phyloP scores from a whole-genome alignment of 2,329 filamentous ascomycete genomes.

The Pleomassaria siparia region DNA sequence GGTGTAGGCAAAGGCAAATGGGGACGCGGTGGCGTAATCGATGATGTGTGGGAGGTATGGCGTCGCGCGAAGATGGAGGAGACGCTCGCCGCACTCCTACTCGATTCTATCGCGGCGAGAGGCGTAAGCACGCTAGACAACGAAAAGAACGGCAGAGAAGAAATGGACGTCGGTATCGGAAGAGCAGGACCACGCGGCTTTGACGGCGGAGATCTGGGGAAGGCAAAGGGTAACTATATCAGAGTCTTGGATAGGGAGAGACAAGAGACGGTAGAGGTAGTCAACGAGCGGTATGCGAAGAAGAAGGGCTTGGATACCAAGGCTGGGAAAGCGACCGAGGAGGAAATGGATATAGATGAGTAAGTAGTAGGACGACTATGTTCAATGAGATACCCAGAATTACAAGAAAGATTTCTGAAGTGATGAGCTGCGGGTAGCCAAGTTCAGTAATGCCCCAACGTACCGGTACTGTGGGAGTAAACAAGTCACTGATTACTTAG shows the following conservation, averaged over 20 bases:
- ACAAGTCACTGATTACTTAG: no score
- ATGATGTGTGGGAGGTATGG: slow-evolving; percentile 80
- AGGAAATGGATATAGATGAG: neutral
- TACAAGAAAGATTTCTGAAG: no score
- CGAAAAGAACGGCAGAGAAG: slow-evolving; percentile 12
- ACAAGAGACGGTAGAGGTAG: slow-evolving; percentile 61
- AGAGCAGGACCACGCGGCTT: slow-evolving; percentile 53
- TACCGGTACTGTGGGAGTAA: no score
- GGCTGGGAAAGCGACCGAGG: neutral
- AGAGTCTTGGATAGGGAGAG: slow-evolving; percentile 58
- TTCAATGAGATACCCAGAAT: neutral
- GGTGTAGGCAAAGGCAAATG: slow-evolving; percentile 34
- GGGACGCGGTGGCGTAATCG: slow-evolving; percentile 38
- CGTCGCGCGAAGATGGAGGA: slow-evolving; percentile 86
- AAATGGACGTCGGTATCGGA: slow-evolving; percentile 11
- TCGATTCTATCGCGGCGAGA: slow-evolving; percentile 60
- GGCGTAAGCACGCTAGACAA: slow-evolving; percentile 33
- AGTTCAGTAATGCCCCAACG: no score
- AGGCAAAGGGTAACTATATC: slow-evolving; percentile 59
- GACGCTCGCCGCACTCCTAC: slow-evolving; percentile 71
- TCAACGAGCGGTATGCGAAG: slow-evolving; percentile 61
- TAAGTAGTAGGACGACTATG: neutral
- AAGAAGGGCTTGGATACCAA: slow-evolving; percentile 44
- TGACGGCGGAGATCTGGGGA: slow-evolving; percentile 58
- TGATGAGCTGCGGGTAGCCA: no score